Evolutionary conservation across 768 basidiomycete genomes (phyloP).

Genomic region (Myochromella boudieri): DNA sequence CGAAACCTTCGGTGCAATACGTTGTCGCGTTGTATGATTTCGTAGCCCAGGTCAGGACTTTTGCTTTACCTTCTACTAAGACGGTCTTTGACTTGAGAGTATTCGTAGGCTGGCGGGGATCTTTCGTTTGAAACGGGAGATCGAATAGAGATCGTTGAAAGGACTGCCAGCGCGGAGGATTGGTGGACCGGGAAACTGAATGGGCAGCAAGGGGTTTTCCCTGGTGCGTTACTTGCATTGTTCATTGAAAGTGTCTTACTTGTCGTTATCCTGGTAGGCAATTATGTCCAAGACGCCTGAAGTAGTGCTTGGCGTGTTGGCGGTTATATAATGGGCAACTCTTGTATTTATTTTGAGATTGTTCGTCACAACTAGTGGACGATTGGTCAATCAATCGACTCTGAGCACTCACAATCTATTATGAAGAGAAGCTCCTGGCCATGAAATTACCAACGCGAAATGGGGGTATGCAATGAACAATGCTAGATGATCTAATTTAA

Average conservation of each 20-base stretch:
- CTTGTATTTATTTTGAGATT: too few species aligned
- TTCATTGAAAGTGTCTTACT: constrained; percentile 5
- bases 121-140: constrained; percentile 88
- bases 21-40: constrained; percentile 96
- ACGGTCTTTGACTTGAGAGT: constrained; percentile 2
- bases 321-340: neutral
- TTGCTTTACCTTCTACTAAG: neutral
- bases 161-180: constrained; percentile 80
- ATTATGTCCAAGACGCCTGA: constrained; percentile 60
- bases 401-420: constrained; percentile 11
- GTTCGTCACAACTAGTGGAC: neutral
- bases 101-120: constrained; percentile 79
- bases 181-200: constrained; percentile 96
- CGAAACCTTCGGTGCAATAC: constrained; percentile 70
- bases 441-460: constrained; percentile 16
- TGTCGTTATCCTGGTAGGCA: constrained; percentile 41
- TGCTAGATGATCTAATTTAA: constrained; percentile 1
- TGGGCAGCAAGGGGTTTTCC: constrained; percentile 86
- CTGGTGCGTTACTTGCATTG: constrained; percentile 47
- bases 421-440: constrained; percentile 16
- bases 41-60: constrained; percentile 73
- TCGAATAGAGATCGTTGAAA: constrained; percentile 85
- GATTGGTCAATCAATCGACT: neutral
- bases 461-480: constrained; percentile 12
- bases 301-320: neutral